A percentile compares a stretch with the other conserved stretches of the same genome.
phyloP scores from a whole-genome alignment of 352 stramenopile species.

The Nothophytophthora sp. region DNA sequence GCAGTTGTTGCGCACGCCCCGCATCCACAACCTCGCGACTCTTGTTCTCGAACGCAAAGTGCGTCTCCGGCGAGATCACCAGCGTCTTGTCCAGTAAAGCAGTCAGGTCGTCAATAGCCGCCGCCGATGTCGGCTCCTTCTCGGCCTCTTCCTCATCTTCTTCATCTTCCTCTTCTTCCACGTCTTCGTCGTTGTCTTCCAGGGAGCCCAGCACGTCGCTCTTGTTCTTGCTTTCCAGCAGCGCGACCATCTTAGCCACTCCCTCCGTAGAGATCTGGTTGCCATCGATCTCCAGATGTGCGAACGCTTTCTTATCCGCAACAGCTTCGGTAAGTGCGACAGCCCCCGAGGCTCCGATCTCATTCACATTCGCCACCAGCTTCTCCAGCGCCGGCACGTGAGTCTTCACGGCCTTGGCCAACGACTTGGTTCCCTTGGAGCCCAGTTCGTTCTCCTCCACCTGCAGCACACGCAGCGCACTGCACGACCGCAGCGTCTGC shows the following conservation, averaged over 20 bases:
- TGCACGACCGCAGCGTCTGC: constrained; percentile 37
- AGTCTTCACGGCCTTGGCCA: constrained; percentile 74
- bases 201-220: constrained; percentile 62
- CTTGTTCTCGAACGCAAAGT: constrained; percentile 57
- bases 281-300: constrained; percentile 71
- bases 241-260: constrained; percentile 50
- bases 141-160: constrained; percentile 41
- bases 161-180: constrained; percentile 54
- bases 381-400: constrained; percentile 60
- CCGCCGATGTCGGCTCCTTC: constrained; percentile 28
- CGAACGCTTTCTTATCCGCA: constrained; percentile 52
- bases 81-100: constrained; percentile 48
- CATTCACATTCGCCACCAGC: constrained; percentile 87
- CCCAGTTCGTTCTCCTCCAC: constrained; percentile 95
- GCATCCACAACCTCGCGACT: constrained; percentile 75
- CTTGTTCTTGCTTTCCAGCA: constrained; percentile 57
- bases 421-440: constrained; percentile 72
- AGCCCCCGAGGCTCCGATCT: constrained; percentile 89
- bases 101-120: constrained; percentile 47
- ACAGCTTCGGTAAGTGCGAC: constrained; percentile 73
- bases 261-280: constrained; percentile 80
- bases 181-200: constrained; percentile 86
- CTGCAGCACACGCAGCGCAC: constrained; percentile 80
- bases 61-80: constrained; percentile 34
- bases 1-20: constrained; percentile 46